Percentiles rank a stretch among this genome's conserved stretches.
Evolutionary conservation across 2,329 filamentous ascomycete species (phyloP).

Genomic region (Colletotrichum spinosum): DNA sequence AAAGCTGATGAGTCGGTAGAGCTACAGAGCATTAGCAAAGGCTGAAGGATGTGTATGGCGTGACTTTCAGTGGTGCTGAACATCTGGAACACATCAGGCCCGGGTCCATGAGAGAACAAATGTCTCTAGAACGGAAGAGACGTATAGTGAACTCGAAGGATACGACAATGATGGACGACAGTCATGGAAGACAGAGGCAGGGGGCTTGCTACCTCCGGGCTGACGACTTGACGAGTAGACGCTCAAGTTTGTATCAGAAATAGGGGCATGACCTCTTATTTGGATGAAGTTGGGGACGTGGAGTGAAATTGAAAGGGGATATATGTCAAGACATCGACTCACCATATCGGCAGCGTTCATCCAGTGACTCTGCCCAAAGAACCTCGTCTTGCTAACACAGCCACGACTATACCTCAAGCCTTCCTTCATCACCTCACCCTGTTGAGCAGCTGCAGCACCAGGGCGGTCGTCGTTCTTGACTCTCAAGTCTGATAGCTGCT

Average conservation of each 20-base stretch:
- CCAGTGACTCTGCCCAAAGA: constrained; percentile 64
- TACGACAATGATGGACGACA: not conserved
- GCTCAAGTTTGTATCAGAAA: too few relatives aligned
- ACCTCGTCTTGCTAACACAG: constrained; percentile 56
- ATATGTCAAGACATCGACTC: constrained; percentile 28
- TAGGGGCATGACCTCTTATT: not conserved
- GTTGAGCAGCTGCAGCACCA: not conserved
- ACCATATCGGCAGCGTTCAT: constrained; percentile 57
- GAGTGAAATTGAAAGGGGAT: constrained; percentile 15
- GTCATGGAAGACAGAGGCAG: not conserved
- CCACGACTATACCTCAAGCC: constrained; percentile 41
- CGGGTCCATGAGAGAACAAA: too few relatives aligned
- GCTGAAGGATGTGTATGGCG: not conserved
- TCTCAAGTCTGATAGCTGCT: constrained; percentile 46
- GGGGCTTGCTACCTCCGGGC: not conserved
- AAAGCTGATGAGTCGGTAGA: constrained; percentile 41
- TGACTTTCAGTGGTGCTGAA: constrained; percentile 4
- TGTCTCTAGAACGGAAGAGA: too few relatives aligned
- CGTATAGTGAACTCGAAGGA: not conserved
- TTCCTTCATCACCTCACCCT: not conserved
- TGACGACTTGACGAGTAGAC: not conserved
- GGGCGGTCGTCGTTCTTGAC: not conserved
- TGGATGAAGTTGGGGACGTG: not conserved
- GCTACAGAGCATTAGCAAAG: constrained; percentile 35
- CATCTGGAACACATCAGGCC: constrained; percentile 11